A percentile compares a stretch with the other conserved stretches of the same genome.
Evolutionary conservation across 2,329 filamentous ascomycete species (phyloP).

Genomic region (Aspergillus aculeatus): DNA sequence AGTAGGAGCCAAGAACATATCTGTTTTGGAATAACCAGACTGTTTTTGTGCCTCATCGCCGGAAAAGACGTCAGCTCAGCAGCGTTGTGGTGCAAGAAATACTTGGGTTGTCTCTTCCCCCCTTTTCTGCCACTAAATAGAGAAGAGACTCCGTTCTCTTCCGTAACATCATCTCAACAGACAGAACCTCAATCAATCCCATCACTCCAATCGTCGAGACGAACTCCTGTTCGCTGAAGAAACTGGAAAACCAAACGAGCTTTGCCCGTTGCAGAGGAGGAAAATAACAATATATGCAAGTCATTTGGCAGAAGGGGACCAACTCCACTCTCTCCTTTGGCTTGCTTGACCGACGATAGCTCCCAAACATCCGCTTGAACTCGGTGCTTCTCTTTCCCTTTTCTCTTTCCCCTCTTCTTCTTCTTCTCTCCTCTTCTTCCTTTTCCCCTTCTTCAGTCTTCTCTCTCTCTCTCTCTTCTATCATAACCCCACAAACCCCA

Average conservation of each 20-base stretch:
- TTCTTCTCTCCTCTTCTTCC: slow-evolving; percentile 14
- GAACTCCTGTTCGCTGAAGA: background rate
- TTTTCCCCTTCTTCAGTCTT: slow-evolving; percentile 6
- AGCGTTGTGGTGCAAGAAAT: slow-evolving; percentile 9
- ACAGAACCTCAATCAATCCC: background rate
- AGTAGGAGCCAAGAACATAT: background rate
- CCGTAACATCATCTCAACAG: slow-evolving; percentile 8
- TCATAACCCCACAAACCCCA: background rate
- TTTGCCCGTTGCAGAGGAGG: slow-evolving; percentile 2
- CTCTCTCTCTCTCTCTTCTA: background rate
- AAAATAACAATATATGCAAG: slow-evolving; percentile 6
- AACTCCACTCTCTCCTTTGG: slow-evolving; percentile 5
- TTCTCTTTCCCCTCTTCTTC: background rate
- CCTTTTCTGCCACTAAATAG: slow-evolving; percentile 9
- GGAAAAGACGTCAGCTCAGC: slow-evolving; percentile 16
- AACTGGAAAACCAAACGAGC: background rate
- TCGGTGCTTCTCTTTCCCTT: slow-evolving; percentile 14
- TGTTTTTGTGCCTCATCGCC: background rate
- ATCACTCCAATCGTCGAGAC: slow-evolving; percentile 9
- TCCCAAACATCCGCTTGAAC: slow-evolving; percentile 21
- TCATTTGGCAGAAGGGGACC: background rate
- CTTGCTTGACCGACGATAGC: slow-evolving; percentile 19
- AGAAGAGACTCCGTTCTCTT: slow-evolving; percentile 16
- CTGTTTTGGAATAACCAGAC: background rate
- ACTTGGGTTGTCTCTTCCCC: slow-evolving; percentile 10